These are phyloP conservation scores for Diaporthe citriasiana DNA, from an alignment of 2,329 filamentous ascomycete species.

Conservation along the genomic window DNA sequence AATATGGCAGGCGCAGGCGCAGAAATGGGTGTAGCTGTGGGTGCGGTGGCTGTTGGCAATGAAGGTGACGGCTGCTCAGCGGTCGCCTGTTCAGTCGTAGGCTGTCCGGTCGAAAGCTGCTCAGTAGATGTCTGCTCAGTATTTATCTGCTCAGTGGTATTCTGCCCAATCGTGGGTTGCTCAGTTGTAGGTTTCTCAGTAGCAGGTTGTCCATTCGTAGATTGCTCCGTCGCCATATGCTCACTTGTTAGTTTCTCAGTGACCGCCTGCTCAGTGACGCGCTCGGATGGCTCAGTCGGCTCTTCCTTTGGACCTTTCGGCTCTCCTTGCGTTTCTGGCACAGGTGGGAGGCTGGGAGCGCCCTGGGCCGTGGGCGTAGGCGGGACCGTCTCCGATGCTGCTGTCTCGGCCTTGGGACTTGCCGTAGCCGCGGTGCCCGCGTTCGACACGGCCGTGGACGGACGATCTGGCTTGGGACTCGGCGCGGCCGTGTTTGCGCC, in stretches of 20 bases:
- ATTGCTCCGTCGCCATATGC: not conserved
- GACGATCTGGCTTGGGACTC: conserved; percentile 47
- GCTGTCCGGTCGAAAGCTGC: not conserved
- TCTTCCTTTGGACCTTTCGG: conserved; percentile 40
- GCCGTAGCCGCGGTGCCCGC: conserved; percentile 28
- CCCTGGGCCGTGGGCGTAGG: conserved; percentile 38
- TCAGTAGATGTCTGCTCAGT: not conserved
- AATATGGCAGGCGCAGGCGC: conserved; percentile 40
- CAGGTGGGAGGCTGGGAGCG: conserved; percentile 10
- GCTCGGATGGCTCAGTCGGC: not conserved
- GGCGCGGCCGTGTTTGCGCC: conserved; percentile 49
- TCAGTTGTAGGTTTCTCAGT: not conserved
- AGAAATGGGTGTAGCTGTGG: conserved; percentile 45
- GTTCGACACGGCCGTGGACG: conserved; percentile 32
- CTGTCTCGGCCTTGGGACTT: conserved; percentile 43
- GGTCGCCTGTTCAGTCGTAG: not conserved
- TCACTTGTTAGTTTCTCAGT: not conserved
- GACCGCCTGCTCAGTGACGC: not conserved
- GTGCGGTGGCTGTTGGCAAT: conserved; percentile 33
- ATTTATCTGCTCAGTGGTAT: not conserved
- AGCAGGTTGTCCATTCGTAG: not conserved
- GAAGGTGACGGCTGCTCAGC: not conserved
- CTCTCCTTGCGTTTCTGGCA: conserved; percentile 30
- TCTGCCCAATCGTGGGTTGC: not conserved
- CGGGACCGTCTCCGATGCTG: conserved; percentile 39